Evolutionary conservation across 2,329 filamentous ascomycete genomes (phyloP).

Genomic region (Proliferodiscus dingleyae): DNA sequence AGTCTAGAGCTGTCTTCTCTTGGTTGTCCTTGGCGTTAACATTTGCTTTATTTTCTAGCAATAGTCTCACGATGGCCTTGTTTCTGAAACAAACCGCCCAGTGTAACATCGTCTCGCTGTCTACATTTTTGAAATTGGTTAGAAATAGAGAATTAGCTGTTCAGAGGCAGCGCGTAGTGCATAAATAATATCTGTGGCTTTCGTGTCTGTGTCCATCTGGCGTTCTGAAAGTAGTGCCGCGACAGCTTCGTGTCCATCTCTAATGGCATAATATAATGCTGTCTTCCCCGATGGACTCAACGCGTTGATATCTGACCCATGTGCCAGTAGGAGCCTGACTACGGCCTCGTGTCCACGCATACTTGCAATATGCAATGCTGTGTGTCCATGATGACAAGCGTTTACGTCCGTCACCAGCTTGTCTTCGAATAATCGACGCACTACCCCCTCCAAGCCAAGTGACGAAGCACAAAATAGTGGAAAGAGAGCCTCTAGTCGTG

Average conservation of each 20-base stretch:
- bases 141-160: no score
- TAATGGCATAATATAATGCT: no score
- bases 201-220: no score
- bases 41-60: slow-evolving; percentile 12
- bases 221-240: no score
- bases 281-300: no score
- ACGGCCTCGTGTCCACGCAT: slow-evolving; percentile 6
- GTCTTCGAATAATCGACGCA: background rate
- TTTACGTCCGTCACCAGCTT: background rate
- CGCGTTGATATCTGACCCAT: slow-evolving; percentile 1
- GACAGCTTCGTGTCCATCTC: no score
- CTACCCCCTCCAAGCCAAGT: background rate
- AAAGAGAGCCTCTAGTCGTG: no score
- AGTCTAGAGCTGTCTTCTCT: slow-evolving; percentile 1
- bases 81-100: slow-evolving; percentile 12
- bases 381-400: background rate
- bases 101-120: slow-evolving; percentile 6
- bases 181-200: no score
- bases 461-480: background rate
- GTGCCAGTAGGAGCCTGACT: slow-evolving; percentile 12
- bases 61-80: slow-evolving; percentile 5
- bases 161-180: no score
- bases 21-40: slow-evolving; percentile 27
- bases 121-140: slow-evolving; percentile 10
- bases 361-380: slow-evolving; percentile 11